Base-by-base conservation (phyloP, 768 basidiomycete genomes). In the Lactifluus echinatus region DNA sequence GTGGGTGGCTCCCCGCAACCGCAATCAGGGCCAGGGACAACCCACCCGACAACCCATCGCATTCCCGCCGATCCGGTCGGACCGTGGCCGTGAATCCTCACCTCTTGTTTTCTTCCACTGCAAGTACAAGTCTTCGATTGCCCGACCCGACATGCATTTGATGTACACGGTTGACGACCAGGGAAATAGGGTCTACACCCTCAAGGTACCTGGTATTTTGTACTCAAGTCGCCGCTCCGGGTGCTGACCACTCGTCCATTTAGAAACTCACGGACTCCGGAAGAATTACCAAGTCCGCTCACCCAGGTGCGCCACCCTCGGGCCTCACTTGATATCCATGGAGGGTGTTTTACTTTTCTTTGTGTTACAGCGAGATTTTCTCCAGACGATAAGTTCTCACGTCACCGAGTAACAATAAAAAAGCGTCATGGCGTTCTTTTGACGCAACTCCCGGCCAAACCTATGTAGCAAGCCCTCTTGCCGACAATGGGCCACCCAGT, bases 381-480 rank as follows among this genome's bases (percentile, higher is more conserved):
- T 12, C 95, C 95, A 11, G 96, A 99, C 71, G 95, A 98, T 81
- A 98, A 98, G 76, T 98, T 95, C 75, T 95, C 93, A 60, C 81
- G 93, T 61, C 95, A 99, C 68, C 88, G 96, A 59, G 93, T 98
- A 59, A 96, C 93, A 5, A 85, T 97, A 68, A 98, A 98, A 78
- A 92, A 91, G 75, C 84, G 95, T 68, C 88, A 85, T 68, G 83
- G 84, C 57, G 82, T 96, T 55, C 82, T 99, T 61, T 82, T 85
- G 61, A 94, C 95, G 17, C 93, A 97, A 68, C 78, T 89, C 19
- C 93, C 95, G 26, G 74, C 79, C 53, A 93, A 92, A 72, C 93
- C 94, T 19, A 77, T 94, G 76, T 96, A 78, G 37, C 19, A 34
- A 36, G n/a, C n/a, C n/a, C n/a, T n/a, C n/a, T n/a, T n/a, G n/a